These are phyloP conservation scores for Paraphoma chrysanthemicola DNA, from an alignment of 2,329 filamentous ascomycete genomes.

Conservation along the genomic window DNA sequence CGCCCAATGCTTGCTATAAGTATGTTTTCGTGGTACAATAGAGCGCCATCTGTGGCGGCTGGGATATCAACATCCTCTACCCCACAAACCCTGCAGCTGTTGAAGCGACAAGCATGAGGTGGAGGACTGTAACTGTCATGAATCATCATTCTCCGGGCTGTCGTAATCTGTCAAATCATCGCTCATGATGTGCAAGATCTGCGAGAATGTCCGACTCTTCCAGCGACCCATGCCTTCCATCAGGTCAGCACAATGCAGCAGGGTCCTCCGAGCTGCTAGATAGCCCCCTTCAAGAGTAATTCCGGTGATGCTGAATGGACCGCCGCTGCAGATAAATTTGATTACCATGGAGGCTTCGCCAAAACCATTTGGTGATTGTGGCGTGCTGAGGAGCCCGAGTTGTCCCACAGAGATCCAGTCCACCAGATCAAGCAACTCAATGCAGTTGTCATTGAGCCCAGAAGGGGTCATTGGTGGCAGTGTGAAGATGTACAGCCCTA, in stretches of 20 bases:
- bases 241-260: slow-evolving; percentile 60
- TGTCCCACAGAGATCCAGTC: slow-evolving; percentile 58
- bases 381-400: slow-evolving; percentile 52
- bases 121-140: slow-evolving; percentile 38
- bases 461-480: slow-evolving; percentile 45
- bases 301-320: slow-evolving; percentile 56
- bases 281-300: slow-evolving; percentile 58
- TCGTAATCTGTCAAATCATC: slow-evolving; percentile 54
- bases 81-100: slow-evolving; percentile 31
- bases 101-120: slow-evolving; percentile 29
- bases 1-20: not conserved
- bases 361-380: slow-evolving; percentile 24
- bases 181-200: slow-evolving; percentile 63
- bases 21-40: not conserved
- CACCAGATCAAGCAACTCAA: slow-evolving; percentile 59
- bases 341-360: slow-evolving; percentile 43
- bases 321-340: slow-evolving; percentile 58
- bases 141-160: slow-evolving; percentile 11
- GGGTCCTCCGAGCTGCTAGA: slow-evolving; percentile 57
- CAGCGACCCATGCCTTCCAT: slow-evolving; percentile 62
- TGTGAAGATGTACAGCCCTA: slow-evolving; percentile 62
- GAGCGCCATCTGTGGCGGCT: not conserved
- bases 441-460: slow-evolving; percentile 31
- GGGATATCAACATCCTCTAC: slow-evolving; percentile 26
- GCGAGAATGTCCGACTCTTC: slow-evolving; percentile 58